A percentile compares a stretch with the other conserved stretches of the same genome.
These are phyloP conservation scores for Backusella sp. DNA, from an alignment of 192 early-diverging fungal species.

Conservation along the genomic window DNA sequence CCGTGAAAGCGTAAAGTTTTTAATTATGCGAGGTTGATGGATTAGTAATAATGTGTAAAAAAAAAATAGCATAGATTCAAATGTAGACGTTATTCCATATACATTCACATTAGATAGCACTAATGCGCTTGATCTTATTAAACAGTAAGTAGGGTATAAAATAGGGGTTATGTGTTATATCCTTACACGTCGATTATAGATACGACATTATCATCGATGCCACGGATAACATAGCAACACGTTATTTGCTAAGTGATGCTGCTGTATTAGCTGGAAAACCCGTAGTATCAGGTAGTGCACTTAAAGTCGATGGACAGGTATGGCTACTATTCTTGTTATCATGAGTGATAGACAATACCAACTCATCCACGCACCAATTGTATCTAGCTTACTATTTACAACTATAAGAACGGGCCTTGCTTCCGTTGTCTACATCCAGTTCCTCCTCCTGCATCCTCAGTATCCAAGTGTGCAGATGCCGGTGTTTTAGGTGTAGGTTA, in stretches of 20 bases:
- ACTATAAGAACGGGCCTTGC: conserved; percentile 88
- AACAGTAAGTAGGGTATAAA: conserved; percentile 27
- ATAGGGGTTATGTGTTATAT: neutral
- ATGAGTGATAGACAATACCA: neutral
- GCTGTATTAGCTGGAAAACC: conserved; percentile 81
- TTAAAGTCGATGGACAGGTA: conserved; percentile 87
- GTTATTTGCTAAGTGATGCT: conserved; percentile 94
- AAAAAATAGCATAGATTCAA: conserved; percentile 61
- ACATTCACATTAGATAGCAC: conserved; percentile 74
- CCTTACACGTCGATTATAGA: conserved; percentile 19
- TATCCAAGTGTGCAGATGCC: conserved; percentile 87
- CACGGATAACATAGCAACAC: conserved; percentile 93
- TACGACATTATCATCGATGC: conserved; percentile 91
- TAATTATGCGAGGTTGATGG: neutral
- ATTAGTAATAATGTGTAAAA: neutral
- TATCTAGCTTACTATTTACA: conserved; percentile 81
- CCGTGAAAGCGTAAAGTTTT: conserved; percentile 44
- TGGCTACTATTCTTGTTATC: neutral
- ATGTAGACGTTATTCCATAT: conserved; percentile 62
- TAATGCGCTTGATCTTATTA: conserved; percentile 77
- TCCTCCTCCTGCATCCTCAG: conserved; percentile 87
- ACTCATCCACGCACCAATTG: no score
- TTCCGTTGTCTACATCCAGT: conserved; percentile 94
- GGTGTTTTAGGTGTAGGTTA: conserved; percentile 89
- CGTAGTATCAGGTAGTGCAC: conserved; percentile 87